Evolutionary conservation across 1,284 basidiomycete genomes (phyloP).

Genomic region (Ceratobasidium sp.): DNA sequence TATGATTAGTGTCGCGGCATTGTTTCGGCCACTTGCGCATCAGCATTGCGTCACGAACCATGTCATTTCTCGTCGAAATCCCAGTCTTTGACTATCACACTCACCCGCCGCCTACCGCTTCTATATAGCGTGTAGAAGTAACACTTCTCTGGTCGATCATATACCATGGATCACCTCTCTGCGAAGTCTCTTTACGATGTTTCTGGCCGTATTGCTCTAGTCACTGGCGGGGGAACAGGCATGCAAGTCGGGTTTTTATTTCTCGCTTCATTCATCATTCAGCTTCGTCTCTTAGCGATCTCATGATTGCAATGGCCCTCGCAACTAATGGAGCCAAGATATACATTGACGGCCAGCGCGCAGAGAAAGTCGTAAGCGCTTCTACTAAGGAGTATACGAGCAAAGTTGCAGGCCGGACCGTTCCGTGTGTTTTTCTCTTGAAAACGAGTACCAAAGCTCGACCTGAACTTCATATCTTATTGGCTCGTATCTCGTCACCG

Average conservation of each 20-base stretch:
- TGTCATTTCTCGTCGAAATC: too few species aligned
- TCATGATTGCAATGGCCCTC: constrained; percentile 80
- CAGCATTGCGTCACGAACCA: too few species aligned
- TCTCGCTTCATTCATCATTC: neutral
- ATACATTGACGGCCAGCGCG: constrained; percentile 81
- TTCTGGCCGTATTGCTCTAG: constrained; percentile 44
- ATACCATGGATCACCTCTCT: constrained; percentile 19
- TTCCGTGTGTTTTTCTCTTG: constrained; percentile 66
- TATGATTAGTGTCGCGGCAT: too few species aligned
- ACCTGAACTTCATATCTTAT: neutral
- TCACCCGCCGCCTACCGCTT: too few species aligned
- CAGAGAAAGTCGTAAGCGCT: constrained; percentile 72
- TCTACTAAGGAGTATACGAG: constrained; percentile 56
- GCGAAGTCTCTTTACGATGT: constrained; percentile 37
- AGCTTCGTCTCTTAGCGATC: constrained; percentile 60
- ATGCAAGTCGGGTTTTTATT: constrained; percentile 10
- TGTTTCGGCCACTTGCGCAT: too few species aligned
- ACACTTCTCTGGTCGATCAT: too few species aligned
- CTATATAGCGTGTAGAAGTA: too few species aligned
- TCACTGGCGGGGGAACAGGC: constrained; percentile 48
- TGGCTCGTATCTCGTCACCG: constrained; percentile 54
- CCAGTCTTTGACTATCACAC: too few species aligned
- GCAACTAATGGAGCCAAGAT: constrained; percentile 86
- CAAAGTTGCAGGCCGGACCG: constrained; percentile 60
- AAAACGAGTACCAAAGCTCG: too few species aligned